Conservation (phyloP, 2,329 filamentous ascomycete species). For the Diplocarpon rosae region DNA sequence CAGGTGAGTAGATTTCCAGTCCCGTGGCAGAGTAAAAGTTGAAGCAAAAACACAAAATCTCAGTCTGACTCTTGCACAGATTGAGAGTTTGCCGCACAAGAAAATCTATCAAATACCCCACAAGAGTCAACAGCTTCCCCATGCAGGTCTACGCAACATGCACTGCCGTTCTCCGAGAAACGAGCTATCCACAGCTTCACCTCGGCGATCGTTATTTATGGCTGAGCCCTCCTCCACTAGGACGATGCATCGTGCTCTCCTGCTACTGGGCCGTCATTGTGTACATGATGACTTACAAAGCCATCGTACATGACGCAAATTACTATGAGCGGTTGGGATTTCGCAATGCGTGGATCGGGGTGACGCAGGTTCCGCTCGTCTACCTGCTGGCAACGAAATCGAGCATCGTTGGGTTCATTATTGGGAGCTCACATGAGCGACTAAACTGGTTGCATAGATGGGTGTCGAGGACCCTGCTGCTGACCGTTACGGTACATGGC, state of each 20-base stretch:
- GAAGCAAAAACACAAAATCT: not conserved
- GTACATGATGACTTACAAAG: conserved; percentile 43
- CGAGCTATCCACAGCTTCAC: conserved; percentile 43
- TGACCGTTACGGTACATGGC: conserved; percentile 58
- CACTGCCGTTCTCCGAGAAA: conserved; percentile 46
- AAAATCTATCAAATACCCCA: conserved; percentile 37
- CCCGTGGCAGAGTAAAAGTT: not conserved
- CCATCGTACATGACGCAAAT: conserved; percentile 40
- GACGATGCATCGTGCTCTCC: conserved; percentile 42
- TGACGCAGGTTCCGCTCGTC: conserved; percentile 53
- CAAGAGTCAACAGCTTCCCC: conserved; percentile 36
- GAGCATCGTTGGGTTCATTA: conserved; percentile 47
- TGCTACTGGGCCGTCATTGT: conserved; percentile 49
- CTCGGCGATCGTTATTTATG: conserved; percentile 38
- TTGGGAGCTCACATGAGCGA: conserved; percentile 55
- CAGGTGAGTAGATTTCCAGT: conserved; percentile 11
- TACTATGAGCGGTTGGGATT: conserved; percentile 57
- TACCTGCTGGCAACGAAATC: conserved; percentile 51
- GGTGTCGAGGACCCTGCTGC: conserved; percentile 57
- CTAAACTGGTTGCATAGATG: conserved; percentile 66
- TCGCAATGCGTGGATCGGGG: conserved; percentile 55
- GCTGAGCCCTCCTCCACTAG: conserved; percentile 47
- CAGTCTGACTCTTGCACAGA: conserved; percentile 26
- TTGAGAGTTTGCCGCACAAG: conserved; percentile 32
- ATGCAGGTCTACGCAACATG: conserved; percentile 46